Conservation (phyloP, 179 eudicot genomes). For the Spinacia oleracea region DNA sequence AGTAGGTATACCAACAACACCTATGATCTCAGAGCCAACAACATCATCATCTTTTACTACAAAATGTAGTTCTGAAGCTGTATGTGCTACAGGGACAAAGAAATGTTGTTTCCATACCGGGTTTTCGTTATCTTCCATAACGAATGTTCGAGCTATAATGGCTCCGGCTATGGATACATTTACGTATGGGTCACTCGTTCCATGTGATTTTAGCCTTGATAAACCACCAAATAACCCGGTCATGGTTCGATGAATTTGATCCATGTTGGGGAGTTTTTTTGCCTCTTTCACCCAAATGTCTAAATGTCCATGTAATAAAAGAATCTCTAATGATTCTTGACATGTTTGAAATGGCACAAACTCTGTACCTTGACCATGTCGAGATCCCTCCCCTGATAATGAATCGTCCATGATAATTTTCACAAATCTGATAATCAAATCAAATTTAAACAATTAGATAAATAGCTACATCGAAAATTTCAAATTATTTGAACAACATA, state of each 20-base stretch:
- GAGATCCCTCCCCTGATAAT: conserved; percentile 26
- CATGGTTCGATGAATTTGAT: conserved; percentile 46
- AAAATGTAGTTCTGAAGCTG: conserved; percentile 61
- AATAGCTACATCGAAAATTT: too few relatives aligned
- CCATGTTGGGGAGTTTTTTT: conserved; percentile 72
- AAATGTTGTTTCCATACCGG: conserved; percentile 80
- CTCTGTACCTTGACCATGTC: conserved; percentile 56
- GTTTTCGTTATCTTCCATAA: conserved; percentile 57
- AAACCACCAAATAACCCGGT: conserved; percentile 41
- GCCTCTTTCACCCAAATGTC: conserved; percentile 74
- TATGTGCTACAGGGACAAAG: conserved; percentile 71
- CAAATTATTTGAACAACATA: too few relatives aligned
- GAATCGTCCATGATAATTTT: conserved; percentile 31
- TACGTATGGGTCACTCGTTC: conserved; percentile 78
- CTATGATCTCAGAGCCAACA: conserved; percentile 71
- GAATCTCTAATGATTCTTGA: conserved; percentile 39
- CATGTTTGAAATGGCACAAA: conserved; percentile 49
- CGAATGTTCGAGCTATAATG: conserved; percentile 70
- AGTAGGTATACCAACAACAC: conserved; percentile 61
- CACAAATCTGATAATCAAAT: background rate
- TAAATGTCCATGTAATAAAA: conserved; percentile 70
- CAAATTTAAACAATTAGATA: background rate
- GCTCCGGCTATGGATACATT: conserved; percentile 57
- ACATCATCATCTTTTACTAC: conserved; percentile 71
- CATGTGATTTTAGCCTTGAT: conserved; percentile 24